Base-by-base conservation (phyloP, 2,329 filamentous ascomycete species). In the Clonostachys byssicola region DNA sequence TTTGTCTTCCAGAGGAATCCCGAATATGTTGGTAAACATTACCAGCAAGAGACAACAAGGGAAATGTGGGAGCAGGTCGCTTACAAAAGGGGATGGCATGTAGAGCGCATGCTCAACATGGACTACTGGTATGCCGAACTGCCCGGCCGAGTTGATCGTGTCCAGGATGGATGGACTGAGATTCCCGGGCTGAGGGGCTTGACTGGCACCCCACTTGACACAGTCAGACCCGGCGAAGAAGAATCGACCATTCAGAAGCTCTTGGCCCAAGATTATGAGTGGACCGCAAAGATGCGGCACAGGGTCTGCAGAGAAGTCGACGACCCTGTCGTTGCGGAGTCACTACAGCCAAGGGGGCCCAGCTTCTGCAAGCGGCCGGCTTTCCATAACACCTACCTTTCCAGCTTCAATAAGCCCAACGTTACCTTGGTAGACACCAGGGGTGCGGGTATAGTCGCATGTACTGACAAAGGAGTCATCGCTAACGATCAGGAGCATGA, bases 351-450 rank as follows among this genome's bases (percentile, higher is more conserved):
- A 0, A 83, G 78, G 76, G 86, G 85, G 55, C 72, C 77, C 1
- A 61, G 63, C 0, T 83, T 77, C 73, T 86, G 83, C 66, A 86
- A 86, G 59, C 73, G 83, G 0, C 81, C 82, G 0, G 74, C 68
- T 39, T 85, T 84, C 61, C 78, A 80, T 60, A 78, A 85, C 54
- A 70, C 74, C 6, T 85, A 82, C 54, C 70, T 86, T 0, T 56
- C 68, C 4, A 54, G 73, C 0, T 86, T 86, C 71, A 87, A 87
- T 61, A 58, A 56, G 33, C 61, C 70, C 0, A 75, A 82, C 53
- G 82, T 87, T 5, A 69, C 70, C 7, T 73, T 87, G 0, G 66
- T 86, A 14, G 79, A 86, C 56, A n/a, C n/a, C n/a, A n/a, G n/a
- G n/a, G n/a, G n/a, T n/a, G 60, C 76, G 7, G n/a, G n/a, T n/a